phyloP scores from a whole-genome alignment of 1,284 basidiomycete genomes.

The Moesziomyces globuligerus region DNA sequence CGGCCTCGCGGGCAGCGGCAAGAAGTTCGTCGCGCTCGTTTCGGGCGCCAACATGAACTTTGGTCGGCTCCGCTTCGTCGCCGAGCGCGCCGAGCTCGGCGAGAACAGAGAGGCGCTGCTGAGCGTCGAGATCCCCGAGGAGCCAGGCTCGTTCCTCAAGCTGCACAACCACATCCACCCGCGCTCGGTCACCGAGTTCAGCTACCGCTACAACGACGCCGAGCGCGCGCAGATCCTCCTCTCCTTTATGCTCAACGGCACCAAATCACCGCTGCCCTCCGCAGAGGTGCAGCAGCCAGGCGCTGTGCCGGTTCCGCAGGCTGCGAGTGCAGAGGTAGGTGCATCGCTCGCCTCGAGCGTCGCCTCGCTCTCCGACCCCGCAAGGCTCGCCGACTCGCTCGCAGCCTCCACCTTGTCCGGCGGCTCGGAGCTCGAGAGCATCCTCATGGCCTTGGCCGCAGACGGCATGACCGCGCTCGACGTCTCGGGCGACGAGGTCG shows the following conservation, averaged over 20 bases:
- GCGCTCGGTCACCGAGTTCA: constrained; percentile 94
- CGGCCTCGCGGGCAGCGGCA: constrained; percentile 81
- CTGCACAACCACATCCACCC: constrained; percentile 89
- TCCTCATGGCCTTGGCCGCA: constrained; percentile 71
- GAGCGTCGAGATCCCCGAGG: constrained; percentile 91
- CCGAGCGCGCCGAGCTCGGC: constrained; percentile 95
- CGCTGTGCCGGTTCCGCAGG: constrained; percentile 20
- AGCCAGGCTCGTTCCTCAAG: constrained; percentile 88
- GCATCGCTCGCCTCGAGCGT: constrained; percentile 5
- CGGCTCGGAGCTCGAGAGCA: constrained; percentile 39
- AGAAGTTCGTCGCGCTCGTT: constrained; percentile 88
- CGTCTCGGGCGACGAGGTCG: constrained; percentile 93
- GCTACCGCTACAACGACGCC: constrained; percentile 78
- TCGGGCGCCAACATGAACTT: constrained; percentile 99
- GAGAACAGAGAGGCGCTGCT: constrained; percentile 93
- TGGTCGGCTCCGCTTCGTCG: constrained; percentile 91
- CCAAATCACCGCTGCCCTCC: constrained; percentile 6
- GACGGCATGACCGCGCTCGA: constrained; percentile 84
- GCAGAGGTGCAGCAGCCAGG: constrained; percentile 21
- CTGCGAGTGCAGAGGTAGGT: too few species aligned
- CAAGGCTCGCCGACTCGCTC: constrained; percentile 5
- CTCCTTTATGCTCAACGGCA: constrained; percentile 80
- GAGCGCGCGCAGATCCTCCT: constrained; percentile 82
- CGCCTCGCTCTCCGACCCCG: constrained; percentile 8
- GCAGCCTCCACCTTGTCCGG: constrained; percentile 7